Evolutionary conservation across 108 stramenopile genomes (phyloP).

Genomic region (Cyclotella distinguenda): DNA sequence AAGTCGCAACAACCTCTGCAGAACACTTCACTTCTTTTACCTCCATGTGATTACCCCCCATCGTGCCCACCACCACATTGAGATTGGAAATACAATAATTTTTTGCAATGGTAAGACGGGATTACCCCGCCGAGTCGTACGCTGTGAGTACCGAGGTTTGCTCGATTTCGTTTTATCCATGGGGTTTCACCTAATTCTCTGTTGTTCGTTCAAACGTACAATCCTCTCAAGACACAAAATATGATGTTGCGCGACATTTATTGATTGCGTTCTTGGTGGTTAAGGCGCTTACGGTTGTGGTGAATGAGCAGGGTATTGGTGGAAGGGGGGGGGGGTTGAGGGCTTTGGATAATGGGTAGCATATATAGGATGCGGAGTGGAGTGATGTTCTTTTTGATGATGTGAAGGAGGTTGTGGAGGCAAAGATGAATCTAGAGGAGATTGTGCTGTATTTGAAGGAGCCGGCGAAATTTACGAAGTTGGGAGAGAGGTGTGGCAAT

Average conservation of each 20-base stretch:
- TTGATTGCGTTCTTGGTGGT: constrained; percentile 76
- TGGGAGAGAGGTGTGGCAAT: constrained; percentile 97
- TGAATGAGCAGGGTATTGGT: constrained; percentile 82
- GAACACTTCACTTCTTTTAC: no score
- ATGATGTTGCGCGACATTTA: constrained; percentile 70
- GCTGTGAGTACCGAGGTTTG: no score
- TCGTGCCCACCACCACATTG: no score
- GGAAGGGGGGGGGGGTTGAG: constrained; percentile 75
- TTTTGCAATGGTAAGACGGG: no score
- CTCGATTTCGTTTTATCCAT: no score
- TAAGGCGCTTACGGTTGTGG: constrained; percentile 75
- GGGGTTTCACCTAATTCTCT: constrained; percentile 56
- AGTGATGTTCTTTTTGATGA: constrained; percentile 93
- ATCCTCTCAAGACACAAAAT: constrained; percentile 52
- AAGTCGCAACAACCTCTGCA: no score
- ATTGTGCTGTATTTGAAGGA: constrained; percentile 95
- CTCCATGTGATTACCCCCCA: no score
- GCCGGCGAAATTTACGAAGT: constrained; percentile 85
- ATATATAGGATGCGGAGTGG: constrained; percentile 86
- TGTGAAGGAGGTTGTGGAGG: constrained; percentile 97
- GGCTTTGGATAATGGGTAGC: constrained; percentile 59
- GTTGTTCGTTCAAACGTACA: constrained; percentile 67
- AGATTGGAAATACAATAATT: no score
- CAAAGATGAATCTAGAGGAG: constrained; percentile 95
- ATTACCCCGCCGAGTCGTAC: no score